Conservation (phyloP, 2,329 filamentous ascomycete species). For the Paraconiothyrium sp. region DNA sequence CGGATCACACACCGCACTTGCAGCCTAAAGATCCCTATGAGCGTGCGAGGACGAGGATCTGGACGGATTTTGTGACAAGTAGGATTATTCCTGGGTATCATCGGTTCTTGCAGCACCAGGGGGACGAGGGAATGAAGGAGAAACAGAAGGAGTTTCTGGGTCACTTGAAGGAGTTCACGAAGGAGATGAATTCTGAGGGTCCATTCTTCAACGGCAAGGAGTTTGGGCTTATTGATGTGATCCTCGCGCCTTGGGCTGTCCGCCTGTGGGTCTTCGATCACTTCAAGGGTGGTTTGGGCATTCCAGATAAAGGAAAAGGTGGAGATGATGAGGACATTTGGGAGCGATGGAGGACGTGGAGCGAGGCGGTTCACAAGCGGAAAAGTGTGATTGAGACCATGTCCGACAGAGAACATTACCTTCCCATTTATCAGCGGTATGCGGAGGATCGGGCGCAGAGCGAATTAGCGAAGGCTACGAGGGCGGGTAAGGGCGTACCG, state of each 20-base stretch:
- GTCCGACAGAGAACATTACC: slow-evolving; percentile 73
- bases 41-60: slow-evolving; percentile 72
- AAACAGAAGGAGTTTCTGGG: slow-evolving; percentile 67
- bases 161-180: slow-evolving; percentile 68
- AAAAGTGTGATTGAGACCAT: slow-evolving; percentile 73
- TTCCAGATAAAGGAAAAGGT: slow-evolving; percentile 59
- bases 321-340: slow-evolving; percentile 67
- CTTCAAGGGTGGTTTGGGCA: slow-evolving; percentile 70
- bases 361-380: slow-evolving; percentile 65
- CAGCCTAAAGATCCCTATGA: slow-evolving; percentile 71
- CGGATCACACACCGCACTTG: slow-evolving; percentile 60
- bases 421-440: slow-evolving; percentile 69
- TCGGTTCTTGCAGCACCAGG: slow-evolving; percentile 60
- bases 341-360: slow-evolving; percentile 73
- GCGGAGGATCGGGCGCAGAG: slow-evolving; percentile 58
- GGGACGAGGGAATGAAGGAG: slow-evolving; percentile 54
- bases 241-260: slow-evolving; percentile 76
- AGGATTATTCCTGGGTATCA: slow-evolving; percentile 76
- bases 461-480: slow-evolving; percentile 59
- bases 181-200: slow-evolving; percentile 68
- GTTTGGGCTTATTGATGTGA: slow-evolving; percentile 75
- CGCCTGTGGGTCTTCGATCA: slow-evolving; percentile 78
- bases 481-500: slow-evolving; percentile 70
- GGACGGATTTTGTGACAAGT: slow-evolving; percentile 76
- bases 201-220: slow-evolving; percentile 74